phyloP scores from a whole-genome alignment of 306 rosid genomes.

The Castanospermum australe region DNA sequence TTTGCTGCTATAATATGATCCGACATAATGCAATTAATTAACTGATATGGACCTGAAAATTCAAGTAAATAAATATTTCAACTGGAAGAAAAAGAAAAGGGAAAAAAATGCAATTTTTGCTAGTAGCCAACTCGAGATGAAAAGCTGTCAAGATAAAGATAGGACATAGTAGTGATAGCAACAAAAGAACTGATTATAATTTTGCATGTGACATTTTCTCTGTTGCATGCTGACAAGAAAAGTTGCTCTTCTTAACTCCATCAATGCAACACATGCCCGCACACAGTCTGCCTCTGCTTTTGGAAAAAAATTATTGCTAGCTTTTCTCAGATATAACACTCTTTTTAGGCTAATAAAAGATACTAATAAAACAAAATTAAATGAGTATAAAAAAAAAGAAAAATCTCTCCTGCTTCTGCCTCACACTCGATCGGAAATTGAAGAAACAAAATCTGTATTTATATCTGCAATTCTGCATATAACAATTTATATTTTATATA shows the following conservation, averaged over 20 bases:
- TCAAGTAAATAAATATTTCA: no score
- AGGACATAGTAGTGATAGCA: slow-evolving; percentile 8
- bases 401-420: no score
- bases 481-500: no score
- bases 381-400: neutral
- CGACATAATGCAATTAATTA: no score
- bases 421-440: no score
- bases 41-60: no score
- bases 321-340: neutral
- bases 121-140: no score
- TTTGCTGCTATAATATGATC: no score
- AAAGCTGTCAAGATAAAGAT: slow-evolving; percentile 19
- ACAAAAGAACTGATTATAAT: neutral
- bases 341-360: neutral
- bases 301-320: neutral
- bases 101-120: no score
- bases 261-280: neutral
- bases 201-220: slow-evolving; percentile 27
- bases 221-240: slow-evolving; percentile 6
- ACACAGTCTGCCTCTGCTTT: neutral
- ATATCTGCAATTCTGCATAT: no score
- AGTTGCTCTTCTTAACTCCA: neutral
- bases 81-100: no score
- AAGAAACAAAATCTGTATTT: no score
- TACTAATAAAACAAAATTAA: neutral